A percentile compares a stretch with the other conserved stretches of the same genome.
phyloP scores from a whole-genome alignment of 371 early-diverging fungal species.

The Haplosporangium sp. region DNA sequence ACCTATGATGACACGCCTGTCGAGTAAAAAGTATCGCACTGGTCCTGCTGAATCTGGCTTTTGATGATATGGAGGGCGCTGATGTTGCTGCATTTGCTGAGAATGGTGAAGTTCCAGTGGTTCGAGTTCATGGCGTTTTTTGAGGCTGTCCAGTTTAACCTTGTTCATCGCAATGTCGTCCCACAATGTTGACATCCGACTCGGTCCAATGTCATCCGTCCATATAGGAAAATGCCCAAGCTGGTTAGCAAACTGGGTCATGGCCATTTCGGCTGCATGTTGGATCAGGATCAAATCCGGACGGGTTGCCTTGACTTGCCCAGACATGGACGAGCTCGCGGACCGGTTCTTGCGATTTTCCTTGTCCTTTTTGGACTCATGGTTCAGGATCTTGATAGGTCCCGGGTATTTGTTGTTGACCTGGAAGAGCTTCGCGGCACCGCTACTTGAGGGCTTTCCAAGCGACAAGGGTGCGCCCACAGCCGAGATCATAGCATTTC shows the following conservation, averaged over 20 bases:
- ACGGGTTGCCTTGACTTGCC: constrained; percentile 28
- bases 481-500: constrained; percentile 50
- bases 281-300: constrained; percentile 65
- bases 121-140: constrained; percentile 16
- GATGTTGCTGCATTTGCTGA: constrained; percentile 16
- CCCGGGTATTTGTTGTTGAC: constrained; percentile 49
- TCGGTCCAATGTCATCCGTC: constrained; percentile 65
- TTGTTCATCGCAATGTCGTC: constrained; percentile 61
- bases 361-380: constrained; percentile 40
- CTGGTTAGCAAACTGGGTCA: constrained; percentile 77
- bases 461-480: constrained; percentile 43
- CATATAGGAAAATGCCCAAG: constrained; percentile 75
- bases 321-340: constrained; percentile 45
- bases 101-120: constrained; percentile 10
- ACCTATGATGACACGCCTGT: constrained; percentile 73
- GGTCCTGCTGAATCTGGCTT: constrained; percentile 37
- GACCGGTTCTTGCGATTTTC: constrained; percentile 43
- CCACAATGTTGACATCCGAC: constrained; percentile 65
- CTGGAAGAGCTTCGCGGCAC: constrained; percentile 43
- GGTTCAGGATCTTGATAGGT: constrained; percentile 50
- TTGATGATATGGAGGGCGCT: neutral
- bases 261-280: constrained; percentile 79
- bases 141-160: constrained; percentile 33
- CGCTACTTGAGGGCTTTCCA: constrained; percentile 34
- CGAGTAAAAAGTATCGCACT: constrained; percentile 75